Evolutionary conservation across 1,284 basidiomycete species (phyloP), one percentile per base, ranked within the genome.

Genomic region (Meira miltonrushii): DNA sequence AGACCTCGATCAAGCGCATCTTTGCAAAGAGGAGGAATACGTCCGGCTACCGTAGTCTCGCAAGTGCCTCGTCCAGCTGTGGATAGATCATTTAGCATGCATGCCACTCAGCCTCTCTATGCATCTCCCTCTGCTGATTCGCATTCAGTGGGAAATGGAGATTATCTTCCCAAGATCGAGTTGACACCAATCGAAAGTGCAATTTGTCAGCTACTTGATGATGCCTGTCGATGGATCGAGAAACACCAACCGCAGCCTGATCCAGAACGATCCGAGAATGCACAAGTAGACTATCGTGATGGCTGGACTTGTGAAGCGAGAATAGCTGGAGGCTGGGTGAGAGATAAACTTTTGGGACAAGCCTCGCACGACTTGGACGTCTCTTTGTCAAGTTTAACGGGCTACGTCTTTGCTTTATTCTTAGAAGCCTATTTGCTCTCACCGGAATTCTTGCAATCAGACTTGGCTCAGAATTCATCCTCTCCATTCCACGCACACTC

Each of bases 291-390:
- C 11, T 56, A 56, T 21, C 23, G 39, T n/a, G 10, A 49, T 11
- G 28, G 28, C 10, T 56, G 55, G 55, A 56, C 44, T 12, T 43
- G 38, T 40, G 66, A 74, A 44, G 73, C 73, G 7, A 64, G 75
- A 15, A 75, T 77, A 23, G 92, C 91, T 9, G 93, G 93, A 39
- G 93, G 93, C 37, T 97, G 93, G 93, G 93, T 96, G 46, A 83
- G 93, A 69, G 94, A 99, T 81, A 98, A 98, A 93, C 82, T 99
- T 39, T 83, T 98, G 33, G 86, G 86, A 0, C 82, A 85, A 11
- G 82, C 89, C 55, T 92, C 89, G 66, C 86, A 92, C 78, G 95
- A 99, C 71, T 88, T 99, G 65, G 95, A 99, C 77, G 85, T 99
- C 62, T 92, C 94, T 1, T 84, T 97, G 11, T 86, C 86, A 47